These are phyloP conservation scores for Sparassis latifolia DNA, from an alignment of 1,284 basidiomycete genomes.

Conservation along the genomic window DNA sequence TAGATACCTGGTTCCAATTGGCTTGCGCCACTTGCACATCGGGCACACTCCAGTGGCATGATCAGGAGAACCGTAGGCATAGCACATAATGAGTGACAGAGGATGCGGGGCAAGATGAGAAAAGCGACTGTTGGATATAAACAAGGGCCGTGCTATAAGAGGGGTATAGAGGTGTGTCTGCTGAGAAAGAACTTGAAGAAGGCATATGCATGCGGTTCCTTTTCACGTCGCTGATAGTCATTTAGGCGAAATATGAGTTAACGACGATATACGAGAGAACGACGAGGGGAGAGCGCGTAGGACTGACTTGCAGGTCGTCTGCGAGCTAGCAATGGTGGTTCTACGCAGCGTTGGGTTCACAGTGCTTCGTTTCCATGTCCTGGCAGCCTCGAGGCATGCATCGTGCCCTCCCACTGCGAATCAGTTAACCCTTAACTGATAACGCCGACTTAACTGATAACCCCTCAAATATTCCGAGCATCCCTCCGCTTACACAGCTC, in stretches of 20 bases:
- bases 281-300: conserved; percentile 13
- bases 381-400: conserved; percentile 28
- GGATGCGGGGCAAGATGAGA: conserved; percentile 23
- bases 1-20: conserved; percentile 43
- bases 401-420: conserved; percentile 17
- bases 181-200: conserved; percentile 36
- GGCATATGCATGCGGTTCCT: conserved; percentile 41
- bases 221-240: conserved; percentile 37
- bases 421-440: conserved; percentile 10
- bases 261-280: conserved; percentile 20
- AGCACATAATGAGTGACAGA: conserved; percentile 54
- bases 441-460: background rate
- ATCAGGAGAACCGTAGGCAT: conserved; percentile 58
- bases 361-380: conserved; percentile 26
- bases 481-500: background rate
- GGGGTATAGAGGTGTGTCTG: conserved; percentile 39
- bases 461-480: background rate
- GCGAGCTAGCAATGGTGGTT: conserved; percentile 20
- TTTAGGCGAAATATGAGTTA: conserved; percentile 28
- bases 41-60: conserved; percentile 61
- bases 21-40: conserved; percentile 78
- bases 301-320: conserved; percentile 15
- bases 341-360: conserved; percentile 16
- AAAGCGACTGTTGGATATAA: conserved; percentile 12
- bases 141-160: conserved; percentile 27